Base-by-base conservation (phyloP, 495 filamentous ascomycete species). In the Rostrohypoxylon terebratum region DNA sequence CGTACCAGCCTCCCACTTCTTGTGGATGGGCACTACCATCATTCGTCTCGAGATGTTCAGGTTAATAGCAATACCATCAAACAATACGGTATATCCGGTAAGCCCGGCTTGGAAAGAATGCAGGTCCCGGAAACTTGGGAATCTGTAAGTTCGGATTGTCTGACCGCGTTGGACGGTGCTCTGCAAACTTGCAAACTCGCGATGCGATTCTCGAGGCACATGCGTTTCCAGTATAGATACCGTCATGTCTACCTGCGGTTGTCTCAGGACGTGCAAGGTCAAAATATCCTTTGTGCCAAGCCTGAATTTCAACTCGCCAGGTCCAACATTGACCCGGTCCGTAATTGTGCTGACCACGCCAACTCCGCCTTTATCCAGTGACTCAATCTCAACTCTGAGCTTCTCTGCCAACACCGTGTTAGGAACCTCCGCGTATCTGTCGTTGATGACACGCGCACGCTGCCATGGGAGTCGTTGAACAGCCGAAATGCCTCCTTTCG, bases 21-120 rank as follows among this genome's bases (percentile, higher is more conserved):
- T 96, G 80, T 94, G 89, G 55, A 95, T 93, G 0, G 92, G 93
- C n/a, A 95, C 92, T 21, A 96, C 90, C 87, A 91, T 93, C 65
- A 92, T 87, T 47, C 92, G 87, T n/a, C 93, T 92, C 2, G 93
- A 90, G 63, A 97, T 96, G 65, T 90, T 87, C 73, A 96, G 93
- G 3, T 86, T 89, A 0, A 87, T 82, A 9, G 91, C 93, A 47
- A 91, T 79, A 38, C 90, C 89, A 73, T 96, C 93, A 69, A 90
- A 96, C 3, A 91, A 81, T 2, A 95, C 90, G 20, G 80, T 77
- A 80, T 91, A 96, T 0, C 93, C 92, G 1, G 93, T 96, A 42
- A 96, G 80, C 14, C 92, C 89, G 16, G 81, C 82, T 78, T 97
- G 88, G 73, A 97, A 97, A 16, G 81, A 77, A 76, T 97, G 93